Conservation (phyloP, 2,329 filamentous ascomycete genomes). For the Pyrenochaeta sp. region DNA sequence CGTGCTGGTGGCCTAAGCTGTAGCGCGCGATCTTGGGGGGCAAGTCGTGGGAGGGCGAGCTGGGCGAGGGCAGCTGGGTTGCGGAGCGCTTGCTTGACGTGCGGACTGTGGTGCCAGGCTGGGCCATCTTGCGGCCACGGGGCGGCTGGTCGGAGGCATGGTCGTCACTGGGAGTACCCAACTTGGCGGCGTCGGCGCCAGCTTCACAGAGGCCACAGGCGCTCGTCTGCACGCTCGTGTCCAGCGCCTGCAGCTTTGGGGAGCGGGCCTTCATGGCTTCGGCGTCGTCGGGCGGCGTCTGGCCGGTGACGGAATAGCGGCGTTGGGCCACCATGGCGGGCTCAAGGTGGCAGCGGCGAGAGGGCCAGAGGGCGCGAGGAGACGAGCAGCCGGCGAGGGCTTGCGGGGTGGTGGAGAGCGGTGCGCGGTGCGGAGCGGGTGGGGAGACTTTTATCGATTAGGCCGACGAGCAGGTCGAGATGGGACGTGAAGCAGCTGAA, state of each 20-base stretch:
- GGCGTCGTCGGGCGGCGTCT: constrained; percentile 45
- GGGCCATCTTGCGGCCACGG: constrained; percentile 38
- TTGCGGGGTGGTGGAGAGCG: constrained; percentile 37
- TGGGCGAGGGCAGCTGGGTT: constrained; percentile 46
- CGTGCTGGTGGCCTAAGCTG: constrained; percentile 28
- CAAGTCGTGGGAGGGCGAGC: constrained; percentile 40
- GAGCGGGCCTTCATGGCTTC: constrained; percentile 42
- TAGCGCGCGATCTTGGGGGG: constrained; percentile 45
- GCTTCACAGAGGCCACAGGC: constrained; percentile 42
- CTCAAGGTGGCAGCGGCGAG: not conserved
- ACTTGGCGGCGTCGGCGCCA: constrained; percentile 18
- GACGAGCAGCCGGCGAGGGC: too few species aligned
- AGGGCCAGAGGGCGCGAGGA: too few species aligned
- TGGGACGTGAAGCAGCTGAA: constrained; percentile 5
- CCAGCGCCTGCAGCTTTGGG: constrained; percentile 46
- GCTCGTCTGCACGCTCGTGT: constrained; percentile 42
- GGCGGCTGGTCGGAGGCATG: constrained; percentile 19
- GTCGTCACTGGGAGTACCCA: constrained; percentile 19
- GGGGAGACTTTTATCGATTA: constrained; percentile 32
- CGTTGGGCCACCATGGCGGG: constrained; percentile 40
- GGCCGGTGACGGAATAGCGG: constrained; percentile 47
- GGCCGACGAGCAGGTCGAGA: constrained; percentile 2
- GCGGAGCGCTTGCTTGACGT: constrained; percentile 47
- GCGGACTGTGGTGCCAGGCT: constrained; percentile 31
- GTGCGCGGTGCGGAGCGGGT: constrained; percentile 29